A percentile compares a stretch with the other conserved stretches of the same genome.
These are phyloP conservation scores for Mariannaea sp. DNA, from an alignment of 2,329 filamentous ascomycete species.

Conservation along the genomic window DNA sequence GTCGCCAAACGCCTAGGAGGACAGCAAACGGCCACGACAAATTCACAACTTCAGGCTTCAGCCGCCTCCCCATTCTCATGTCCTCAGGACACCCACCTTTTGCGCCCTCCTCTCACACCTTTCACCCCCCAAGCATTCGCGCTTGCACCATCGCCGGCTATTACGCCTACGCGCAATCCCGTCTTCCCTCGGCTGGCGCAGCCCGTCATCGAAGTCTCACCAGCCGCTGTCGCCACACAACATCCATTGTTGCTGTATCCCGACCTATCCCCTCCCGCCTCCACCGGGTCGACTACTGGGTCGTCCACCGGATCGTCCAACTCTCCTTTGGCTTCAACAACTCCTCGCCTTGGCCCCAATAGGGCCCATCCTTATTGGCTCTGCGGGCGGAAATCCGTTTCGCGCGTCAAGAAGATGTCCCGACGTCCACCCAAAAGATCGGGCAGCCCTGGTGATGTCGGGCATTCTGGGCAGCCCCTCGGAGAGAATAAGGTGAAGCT, in stretches of 20 bases:
- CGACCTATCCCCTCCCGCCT: no score
- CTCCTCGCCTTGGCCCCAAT: slow-evolving; percentile 15
- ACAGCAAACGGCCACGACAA: neutral
- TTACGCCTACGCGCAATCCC: slow-evolving; percentile 10
- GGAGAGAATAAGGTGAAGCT: slow-evolving; percentile 51
- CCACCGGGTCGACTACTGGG: no score
- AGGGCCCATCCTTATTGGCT: slow-evolving; percentile 1
- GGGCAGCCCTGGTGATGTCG: slow-evolving; percentile 40
- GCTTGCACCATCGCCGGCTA: slow-evolving; percentile 23
- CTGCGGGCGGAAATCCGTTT: neutral
- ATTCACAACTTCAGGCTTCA: no score
- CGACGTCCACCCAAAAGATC: slow-evolving; percentile 33
- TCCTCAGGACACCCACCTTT: slow-evolving; percentile 19
- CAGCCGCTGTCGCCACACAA: neutral
- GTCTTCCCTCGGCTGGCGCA: neutral
- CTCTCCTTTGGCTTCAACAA: no score
- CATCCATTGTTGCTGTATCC: no score
- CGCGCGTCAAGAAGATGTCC: slow-evolving; percentile 32
- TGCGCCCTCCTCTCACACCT: slow-evolving; percentile 26
- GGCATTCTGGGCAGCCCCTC: slow-evolving; percentile 27
- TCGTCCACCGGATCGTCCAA: no score
- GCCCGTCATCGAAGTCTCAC: slow-evolving; percentile 9
- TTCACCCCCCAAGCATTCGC: slow-evolving; percentile 19
- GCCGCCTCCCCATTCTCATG: no score
- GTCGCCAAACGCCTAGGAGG: neutral